Percentiles rank a stretch among this genome's conserved stretches.
phyloP scores from a whole-genome alignment of 305 asterid species.

The Fraxinus latifolia region DNA sequence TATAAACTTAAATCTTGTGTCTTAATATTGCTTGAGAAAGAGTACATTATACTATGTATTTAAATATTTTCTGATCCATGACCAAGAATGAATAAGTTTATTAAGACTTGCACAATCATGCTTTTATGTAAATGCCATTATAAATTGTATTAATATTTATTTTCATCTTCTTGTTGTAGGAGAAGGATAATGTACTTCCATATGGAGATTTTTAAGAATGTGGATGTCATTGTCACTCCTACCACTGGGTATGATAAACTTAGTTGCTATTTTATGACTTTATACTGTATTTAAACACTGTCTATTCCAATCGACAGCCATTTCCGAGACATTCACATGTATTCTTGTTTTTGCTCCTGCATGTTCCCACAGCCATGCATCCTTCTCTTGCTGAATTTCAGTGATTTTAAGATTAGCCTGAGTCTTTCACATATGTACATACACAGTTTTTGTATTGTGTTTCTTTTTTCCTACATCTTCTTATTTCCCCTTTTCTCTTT shows the following conservation, averaged over 20 bases:
- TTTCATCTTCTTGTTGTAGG: slow-evolving; percentile 45
- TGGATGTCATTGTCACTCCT: slow-evolving; percentile 88
- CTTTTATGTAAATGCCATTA: neutral
- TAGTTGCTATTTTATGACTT: neutral
- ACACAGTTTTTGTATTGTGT: neutral
- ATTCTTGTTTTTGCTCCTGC: slow-evolving; percentile 7
- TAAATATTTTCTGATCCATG: neutral
- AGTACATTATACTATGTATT: neutral
- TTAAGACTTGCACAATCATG: slow-evolving; percentile 4
- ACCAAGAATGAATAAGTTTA: slow-evolving; percentile 4
- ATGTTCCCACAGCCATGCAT: slow-evolving; percentile 1
- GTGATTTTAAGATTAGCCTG: neutral
- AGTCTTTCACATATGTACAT: neutral
- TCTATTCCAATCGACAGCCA: neutral
- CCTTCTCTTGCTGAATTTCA: slow-evolving; percentile 3
- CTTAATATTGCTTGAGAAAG: neutral
- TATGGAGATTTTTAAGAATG: slow-evolving; percentile 71
- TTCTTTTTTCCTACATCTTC: neutral
- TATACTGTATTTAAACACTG: neutral
- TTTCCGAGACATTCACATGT: slow-evolving; percentile 12
- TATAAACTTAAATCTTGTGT: neutral
- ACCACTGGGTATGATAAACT: slow-evolving; percentile 75
- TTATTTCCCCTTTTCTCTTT: neutral
- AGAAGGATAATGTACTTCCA: slow-evolving; percentile 88
- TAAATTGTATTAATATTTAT: slow-evolving; percentile 9